Percentiles rank a stretch among this genome's conserved stretches.
These are phyloP conservation scores for Oemleria cerasiformis DNA, from an alignment of 306 rosid species.

Conservation along the genomic window DNA sequence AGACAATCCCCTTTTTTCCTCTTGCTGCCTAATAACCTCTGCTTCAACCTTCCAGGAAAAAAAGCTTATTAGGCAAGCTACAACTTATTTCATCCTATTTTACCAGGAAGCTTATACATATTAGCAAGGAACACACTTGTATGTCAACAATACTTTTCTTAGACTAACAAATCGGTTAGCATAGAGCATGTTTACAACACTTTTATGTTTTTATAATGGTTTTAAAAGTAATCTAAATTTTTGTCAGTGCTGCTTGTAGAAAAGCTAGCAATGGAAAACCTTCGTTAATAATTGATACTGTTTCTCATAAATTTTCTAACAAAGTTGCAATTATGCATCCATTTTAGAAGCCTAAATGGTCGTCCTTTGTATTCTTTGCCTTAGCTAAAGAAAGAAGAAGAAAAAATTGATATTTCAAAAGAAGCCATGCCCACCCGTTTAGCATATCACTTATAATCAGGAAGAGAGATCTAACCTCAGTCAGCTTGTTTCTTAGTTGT, in stretches of 20 bases:
- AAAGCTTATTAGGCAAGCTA: slow-evolving; percentile 27
- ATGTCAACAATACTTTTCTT: background rate
- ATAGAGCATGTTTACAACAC: background rate
- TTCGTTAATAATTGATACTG: background rate
- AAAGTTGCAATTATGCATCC: slow-evolving; percentile 3
- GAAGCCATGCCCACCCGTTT: background rate
- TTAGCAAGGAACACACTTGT: background rate
- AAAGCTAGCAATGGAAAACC: background rate
- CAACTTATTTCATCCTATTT: slow-evolving; percentile 22
- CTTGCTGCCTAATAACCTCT: slow-evolving; percentile 69
- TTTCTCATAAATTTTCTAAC: background rate
- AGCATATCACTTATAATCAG: slow-evolving; percentile 13
- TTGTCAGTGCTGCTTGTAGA: background rate
- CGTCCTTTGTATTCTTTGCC: background rate
- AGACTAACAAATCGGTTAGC: background rate
- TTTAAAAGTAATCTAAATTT: background rate
- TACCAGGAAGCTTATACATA: slow-evolving; percentile 13
- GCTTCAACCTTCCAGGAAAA: slow-evolving; percentile 72
- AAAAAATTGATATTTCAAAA: background rate
- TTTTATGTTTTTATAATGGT: background rate
- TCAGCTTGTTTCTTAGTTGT: slow-evolving; percentile 75
- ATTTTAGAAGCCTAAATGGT: background rate
- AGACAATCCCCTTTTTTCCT: slow-evolving; percentile 71
- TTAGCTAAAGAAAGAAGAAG: background rate
- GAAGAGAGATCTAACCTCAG: slow-evolving; percentile 63